Evolutionary conservation across 2,329 filamentous ascomycete genomes (phyloP).

Genomic region (Cercospora nicotianae): DNA sequence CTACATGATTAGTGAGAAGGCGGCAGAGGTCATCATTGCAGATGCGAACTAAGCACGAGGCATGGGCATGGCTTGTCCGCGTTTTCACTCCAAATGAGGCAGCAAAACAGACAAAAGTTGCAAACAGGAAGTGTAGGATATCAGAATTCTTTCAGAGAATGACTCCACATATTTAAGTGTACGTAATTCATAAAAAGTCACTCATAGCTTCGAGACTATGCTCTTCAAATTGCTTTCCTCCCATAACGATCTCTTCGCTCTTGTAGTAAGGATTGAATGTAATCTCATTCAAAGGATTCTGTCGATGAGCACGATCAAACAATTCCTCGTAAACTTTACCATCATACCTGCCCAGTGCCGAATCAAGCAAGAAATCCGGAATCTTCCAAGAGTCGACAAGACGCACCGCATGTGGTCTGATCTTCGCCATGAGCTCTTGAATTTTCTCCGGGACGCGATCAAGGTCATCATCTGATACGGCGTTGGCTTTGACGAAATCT

Average conservation of each 20-base stretch:
- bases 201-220: slow-evolving; percentile 35
- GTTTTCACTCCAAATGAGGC: no score
- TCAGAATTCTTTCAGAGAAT: background rate
- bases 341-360: slow-evolving; percentile 53
- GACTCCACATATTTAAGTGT: no score
- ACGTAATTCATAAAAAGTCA: slow-evolving; percentile 17
- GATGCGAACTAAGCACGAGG: background rate
- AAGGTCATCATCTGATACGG: slow-evolving; percentile 46
- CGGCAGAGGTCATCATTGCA: slow-evolving; percentile 55
- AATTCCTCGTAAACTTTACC: slow-evolving; percentile 57
- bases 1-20: slow-evolving; percentile 62
- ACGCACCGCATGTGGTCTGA: slow-evolving; percentile 54
- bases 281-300: slow-evolving; percentile 53
- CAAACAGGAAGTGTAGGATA: background rate
- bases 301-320: slow-evolving; percentile 52
- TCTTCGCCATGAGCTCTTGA: slow-evolving; percentile 49
- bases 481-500: slow-evolving; percentile 48
- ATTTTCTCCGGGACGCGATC: slow-evolving; percentile 45
- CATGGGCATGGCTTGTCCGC: background rate
- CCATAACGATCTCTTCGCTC: slow-evolving; percentile 52
- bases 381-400: slow-evolving; percentile 56
- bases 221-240: slow-evolving; percentile 38
- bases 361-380: slow-evolving; percentile 55
- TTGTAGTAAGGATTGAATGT: slow-evolving; percentile 54
- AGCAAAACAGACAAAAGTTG: background rate